Evolutionary conservation across 176 grass and related monocot genomes (phyloP), one percentile per base, ranked within the genome.

Genomic region (Calamus simplicifolius): DNA sequence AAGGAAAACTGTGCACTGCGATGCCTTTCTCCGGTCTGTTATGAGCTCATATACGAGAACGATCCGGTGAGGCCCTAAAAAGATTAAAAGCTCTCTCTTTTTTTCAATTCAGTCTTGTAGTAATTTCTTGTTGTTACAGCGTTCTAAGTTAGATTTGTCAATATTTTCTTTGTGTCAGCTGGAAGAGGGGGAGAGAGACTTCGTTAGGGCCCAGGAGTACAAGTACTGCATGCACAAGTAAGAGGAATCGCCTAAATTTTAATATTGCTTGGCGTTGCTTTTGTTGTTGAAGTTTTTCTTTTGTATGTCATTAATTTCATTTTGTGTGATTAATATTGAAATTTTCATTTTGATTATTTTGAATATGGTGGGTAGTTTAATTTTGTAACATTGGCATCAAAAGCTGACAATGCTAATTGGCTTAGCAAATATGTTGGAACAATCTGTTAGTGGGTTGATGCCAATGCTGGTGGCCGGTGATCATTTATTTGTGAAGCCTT

Each of bases 141-240:
- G 21, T 23, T 23, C 21, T 35, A 43, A 43, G 8, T 4, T 29
- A 26, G 29, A 63, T 13, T 55, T 29, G 43, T 55, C 26, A 27
- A 27, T 25, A 18, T 53, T 1, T 30, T 31, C 17, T 28, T 60
- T 68, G 19, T 31, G 19, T 50, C 75, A 97, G 92, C 78, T 97
- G 26, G 92, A 97, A 57, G 92, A 97, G 90, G 92, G 92, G 15
- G 92, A 96, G 63, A 56, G 79, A 55, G 92, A 97, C 69, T 82
- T 84, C 50, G 58, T 91, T 67, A 80, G 92, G 16, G 31, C 83
- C 49, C 87, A 97, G 51, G 92, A 97, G 75, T 97, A 77, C 80
- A 97, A 97, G 62, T 97, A 90, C 66, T 97, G 92, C 75, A 85
- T 90, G 92, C 75, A 80, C 81, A 97, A 88, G 92, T 97, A 88